phyloP scores from a whole-genome alignment of 129 eudicot genomes.

The Flaveria trinervia region DNA sequence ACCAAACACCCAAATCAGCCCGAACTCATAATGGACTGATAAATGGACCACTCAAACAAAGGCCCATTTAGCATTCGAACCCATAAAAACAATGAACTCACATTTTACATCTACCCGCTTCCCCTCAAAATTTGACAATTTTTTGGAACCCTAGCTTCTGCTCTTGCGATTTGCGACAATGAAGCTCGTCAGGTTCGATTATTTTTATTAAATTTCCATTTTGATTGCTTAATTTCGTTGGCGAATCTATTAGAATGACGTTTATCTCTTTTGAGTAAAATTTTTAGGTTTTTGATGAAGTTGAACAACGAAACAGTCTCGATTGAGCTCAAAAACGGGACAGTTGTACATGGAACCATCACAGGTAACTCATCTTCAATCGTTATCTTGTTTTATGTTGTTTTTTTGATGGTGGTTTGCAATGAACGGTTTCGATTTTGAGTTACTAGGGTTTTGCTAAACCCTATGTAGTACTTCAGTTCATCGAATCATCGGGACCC shows the following conservation, averaged over 20 bases:
- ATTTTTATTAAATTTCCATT: background rate
- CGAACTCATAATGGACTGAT: background rate
- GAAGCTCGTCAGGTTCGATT: conserved; percentile 78
- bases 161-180: conserved; percentile 38
- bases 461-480: conserved; percentile 11
- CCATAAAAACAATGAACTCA: background rate
- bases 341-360: conserved; percentile 77
- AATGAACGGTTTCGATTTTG: background rate
- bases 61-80: conserved; percentile 26
- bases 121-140: too few species aligned
- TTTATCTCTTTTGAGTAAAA: background rate
- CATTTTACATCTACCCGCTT: too few species aligned
- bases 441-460: conserved; percentile 34
- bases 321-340: conserved; percentile 73
- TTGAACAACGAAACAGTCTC: conserved; percentile 80
- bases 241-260: background rate
- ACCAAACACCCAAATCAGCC: background rate
- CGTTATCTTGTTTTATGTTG: background rate
- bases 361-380: conserved; percentile 43
- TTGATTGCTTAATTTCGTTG: background rate
- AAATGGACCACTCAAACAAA: background rate
- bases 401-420: background rate
- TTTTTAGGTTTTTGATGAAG: conserved; percentile 66
- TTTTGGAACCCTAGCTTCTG: conserved; percentile 44
- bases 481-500: too few species aligned